phyloP scores from a whole-genome alignment of 192 early-diverging fungal species.

The Coemansia sp. region DNA sequence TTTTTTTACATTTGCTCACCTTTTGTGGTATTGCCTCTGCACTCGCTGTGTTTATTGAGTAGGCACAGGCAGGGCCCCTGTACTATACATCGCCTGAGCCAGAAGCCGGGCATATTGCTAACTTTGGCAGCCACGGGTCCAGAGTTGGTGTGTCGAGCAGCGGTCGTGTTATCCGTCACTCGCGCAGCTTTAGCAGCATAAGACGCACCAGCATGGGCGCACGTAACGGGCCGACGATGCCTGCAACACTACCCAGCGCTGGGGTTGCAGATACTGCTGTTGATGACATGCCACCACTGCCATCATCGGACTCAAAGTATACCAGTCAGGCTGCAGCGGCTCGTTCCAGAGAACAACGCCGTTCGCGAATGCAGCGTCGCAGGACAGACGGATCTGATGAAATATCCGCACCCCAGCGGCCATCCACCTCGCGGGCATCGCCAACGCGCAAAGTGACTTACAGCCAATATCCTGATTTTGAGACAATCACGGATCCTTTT shows the following conservation, averaged over 20 bases:
- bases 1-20: background rate
- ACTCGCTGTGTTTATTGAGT: background rate
- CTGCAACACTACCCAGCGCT: slow-evolving; percentile 9
- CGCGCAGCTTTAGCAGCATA: slow-evolving; percentile 20
- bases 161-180: slow-evolving; percentile 10
- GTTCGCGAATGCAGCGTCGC: slow-evolving; percentile 31
- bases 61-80: slow-evolving; percentile 8
- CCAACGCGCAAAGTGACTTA: slow-evolving; percentile 36
- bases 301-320: slow-evolving; percentile 29
- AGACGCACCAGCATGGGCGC: slow-evolving; percentile 18
- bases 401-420: slow-evolving; percentile 17
- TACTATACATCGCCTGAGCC: slow-evolving; percentile 8
- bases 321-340: slow-evolving; percentile 11
- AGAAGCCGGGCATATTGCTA: slow-evolving; percentile 5
- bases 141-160: slow-evolving; percentile 2
- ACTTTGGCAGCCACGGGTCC: slow-evolving; percentile 3
- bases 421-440: slow-evolving; percentile 35
- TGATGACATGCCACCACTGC: background rate
- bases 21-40: background rate
- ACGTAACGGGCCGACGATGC: slow-evolving; percentile 1
- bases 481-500: slow-evolving; percentile 51
- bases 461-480: slow-evolving; percentile 55
- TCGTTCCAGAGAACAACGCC: slow-evolving; percentile 19
- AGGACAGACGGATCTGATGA: slow-evolving; percentile 34
- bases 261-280: background rate